Conservation (phyloP, 2,329 filamentous ascomycete species). For the Diaporthe sp. region DNA sequence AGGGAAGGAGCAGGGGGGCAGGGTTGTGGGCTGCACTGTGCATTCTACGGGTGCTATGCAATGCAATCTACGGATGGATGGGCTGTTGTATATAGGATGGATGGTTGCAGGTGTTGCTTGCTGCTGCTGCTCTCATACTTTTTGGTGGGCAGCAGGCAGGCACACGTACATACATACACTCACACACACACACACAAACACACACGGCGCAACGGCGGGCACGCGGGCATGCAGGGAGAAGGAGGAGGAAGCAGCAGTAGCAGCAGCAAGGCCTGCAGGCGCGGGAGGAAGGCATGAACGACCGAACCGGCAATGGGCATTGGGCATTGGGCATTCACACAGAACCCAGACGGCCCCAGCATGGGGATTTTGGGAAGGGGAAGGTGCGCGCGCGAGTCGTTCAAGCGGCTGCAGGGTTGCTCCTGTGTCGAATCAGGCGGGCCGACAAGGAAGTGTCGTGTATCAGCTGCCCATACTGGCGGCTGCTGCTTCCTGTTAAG, state of each 20-base stretch:
- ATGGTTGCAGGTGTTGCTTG: neutral
- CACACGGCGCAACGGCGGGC: neutral
- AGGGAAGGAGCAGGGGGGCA: conserved; percentile 24
- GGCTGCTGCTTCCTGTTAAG: conserved; percentile 31
- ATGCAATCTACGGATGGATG: conserved; percentile 5
- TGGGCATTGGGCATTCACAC: conserved; percentile 23
- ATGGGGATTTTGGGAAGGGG: conserved; percentile 13
- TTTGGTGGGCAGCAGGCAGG: neutral
- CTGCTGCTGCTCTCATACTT: neutral
- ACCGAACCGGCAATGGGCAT: neutral
- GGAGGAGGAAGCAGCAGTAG: too few species aligned
- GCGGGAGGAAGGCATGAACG: conserved; percentile 17
- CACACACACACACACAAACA: neutral
- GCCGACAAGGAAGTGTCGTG: conserved; percentile 1
- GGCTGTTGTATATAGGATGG: neutral
- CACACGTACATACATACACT: neutral
- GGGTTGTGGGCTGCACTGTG: conserved; percentile 28
- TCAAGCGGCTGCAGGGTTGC: conserved; percentile 6
- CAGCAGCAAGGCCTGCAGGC: too few species aligned
- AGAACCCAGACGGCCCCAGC: conserved; percentile 1
- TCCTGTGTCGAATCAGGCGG: conserved; percentile 26
- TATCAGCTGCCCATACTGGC: conserved; percentile 36
- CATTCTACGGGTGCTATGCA: conserved; percentile 1
- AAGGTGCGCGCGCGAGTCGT: conserved; percentile 24
- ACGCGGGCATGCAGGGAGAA: neutral